Base-by-base conservation (phyloP, 345 rosid species). In the Pistacia vera region DNA sequence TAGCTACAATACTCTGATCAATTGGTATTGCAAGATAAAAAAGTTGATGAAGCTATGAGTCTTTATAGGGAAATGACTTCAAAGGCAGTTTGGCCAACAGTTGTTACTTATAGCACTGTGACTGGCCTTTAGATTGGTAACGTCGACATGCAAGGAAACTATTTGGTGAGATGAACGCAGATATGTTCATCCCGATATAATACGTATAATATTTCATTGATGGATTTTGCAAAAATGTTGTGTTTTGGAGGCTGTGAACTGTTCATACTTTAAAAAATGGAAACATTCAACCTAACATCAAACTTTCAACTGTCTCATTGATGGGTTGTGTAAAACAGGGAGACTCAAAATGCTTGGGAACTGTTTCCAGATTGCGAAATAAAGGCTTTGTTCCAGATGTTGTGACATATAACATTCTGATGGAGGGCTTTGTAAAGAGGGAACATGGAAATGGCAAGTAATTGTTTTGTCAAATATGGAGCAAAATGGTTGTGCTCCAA, bases 91-190 rank as follows among this genome's bases (percentile, higher is more conserved):
- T 4, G 46, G 8, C 46, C 46, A 41, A 41, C 61, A 30, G 3
- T 55, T 55, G 38, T 70, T 70, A 70, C 63, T n/a, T 70, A 52
- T n/a, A 70, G 16, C 28, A 56, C 48, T 70, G 59, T 70, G 8
- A 12, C 5, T 30, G 66, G 66, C 5, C 73, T 70, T 55, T 70
- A 55, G 61, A 12, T 17, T 16, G 49, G 49, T 8, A 70, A 17
- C n/a, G 63, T 56, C 56, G 16, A 2, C 49, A 70, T 33, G 73
- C 73, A 55, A 11, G 20, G 2, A 55, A 70, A 33, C 51, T 70
- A 2, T 36, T 33, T 11, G 73, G 16, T 68, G 48, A 41, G 46
- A 41, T 41, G 46, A 41, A 41, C 46, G 1, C 5, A 5, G 1
- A 4, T 4, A 17, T 30, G 66, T 62, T 30, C 8, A 41, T 0